Conservation (phyloP, 345 rosid genomes). For the Diplotaxis tenuifolia region DNA sequence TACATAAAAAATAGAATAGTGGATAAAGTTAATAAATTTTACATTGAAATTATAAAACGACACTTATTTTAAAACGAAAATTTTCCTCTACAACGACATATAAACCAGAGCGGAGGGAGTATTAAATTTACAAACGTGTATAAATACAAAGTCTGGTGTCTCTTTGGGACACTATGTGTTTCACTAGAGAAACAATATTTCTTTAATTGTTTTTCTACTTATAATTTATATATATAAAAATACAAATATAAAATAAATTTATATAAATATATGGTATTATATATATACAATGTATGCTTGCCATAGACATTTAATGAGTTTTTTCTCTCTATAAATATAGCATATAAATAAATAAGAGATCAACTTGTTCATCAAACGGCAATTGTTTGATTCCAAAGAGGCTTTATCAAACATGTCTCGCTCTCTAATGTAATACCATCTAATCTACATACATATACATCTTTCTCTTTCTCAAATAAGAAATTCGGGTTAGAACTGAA, state of each 20-base stretch:
- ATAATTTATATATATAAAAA: background rate
- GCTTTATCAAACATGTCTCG: constrained; percentile 20
- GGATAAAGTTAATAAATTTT: too few species aligned
- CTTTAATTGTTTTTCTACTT: background rate
- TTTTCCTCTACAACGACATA: too few species aligned
- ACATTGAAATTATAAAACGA: too few species aligned
- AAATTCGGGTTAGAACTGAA: background rate
- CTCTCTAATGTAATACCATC: background rate
- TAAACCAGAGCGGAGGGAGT: too few species aligned
- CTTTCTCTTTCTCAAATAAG: background rate
- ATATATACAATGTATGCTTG: background rate
- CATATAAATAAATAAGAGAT: background rate
- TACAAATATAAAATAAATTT: background rate
- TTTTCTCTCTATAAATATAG: constrained; percentile 10
- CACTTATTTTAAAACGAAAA: too few species aligned
- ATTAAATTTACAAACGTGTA: background rate
- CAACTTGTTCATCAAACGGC: background rate
- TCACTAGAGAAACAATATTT: background rate
- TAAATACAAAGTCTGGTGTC: background rate
- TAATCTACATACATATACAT: background rate
- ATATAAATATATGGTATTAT: background rate
- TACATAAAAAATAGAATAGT: too few species aligned
- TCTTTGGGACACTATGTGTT: background rate
- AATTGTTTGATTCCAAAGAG: constrained; percentile 2
- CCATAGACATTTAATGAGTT: background rate